These are phyloP conservation scores for Rhodotorula paludigena DNA, from an alignment of 768 basidiomycete genomes.

Conservation along the genomic window DNA sequence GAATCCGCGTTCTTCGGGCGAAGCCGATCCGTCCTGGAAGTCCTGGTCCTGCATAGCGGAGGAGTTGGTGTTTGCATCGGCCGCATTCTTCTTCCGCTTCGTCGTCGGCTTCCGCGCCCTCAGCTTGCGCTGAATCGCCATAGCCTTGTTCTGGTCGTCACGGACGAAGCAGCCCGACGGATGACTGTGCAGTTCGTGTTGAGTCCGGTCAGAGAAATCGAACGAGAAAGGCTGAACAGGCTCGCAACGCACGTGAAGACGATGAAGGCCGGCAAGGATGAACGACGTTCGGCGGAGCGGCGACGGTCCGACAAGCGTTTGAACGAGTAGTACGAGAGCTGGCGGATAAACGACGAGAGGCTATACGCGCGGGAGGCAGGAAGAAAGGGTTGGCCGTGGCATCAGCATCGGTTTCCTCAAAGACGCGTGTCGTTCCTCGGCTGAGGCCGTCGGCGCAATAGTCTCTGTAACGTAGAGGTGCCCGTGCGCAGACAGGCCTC, in stretches of 20 bases:
- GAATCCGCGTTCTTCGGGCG: neutral
- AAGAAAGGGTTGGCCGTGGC: neutral
- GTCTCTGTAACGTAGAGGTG: too few relatives aligned
- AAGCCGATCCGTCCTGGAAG: neutral
- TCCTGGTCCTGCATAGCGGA: conserved; percentile 1
- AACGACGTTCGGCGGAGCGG: conserved; percentile 15
- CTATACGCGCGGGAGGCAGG: neutral
- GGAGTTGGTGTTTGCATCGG: neutral
- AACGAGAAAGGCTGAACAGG: neutral
- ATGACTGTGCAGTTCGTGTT: conserved; percentile 6
- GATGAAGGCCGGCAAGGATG: conserved; percentile 11
- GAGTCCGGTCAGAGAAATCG: neutral
- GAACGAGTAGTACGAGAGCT: conserved; percentile 30
- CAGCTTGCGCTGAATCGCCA: neutral
- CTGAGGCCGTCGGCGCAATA: too few relatives aligned
- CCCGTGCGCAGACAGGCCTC: too few relatives aligned
- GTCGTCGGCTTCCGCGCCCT: neutral
- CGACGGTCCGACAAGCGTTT: conserved; percentile 30
- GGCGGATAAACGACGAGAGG: conserved; percentile 29
- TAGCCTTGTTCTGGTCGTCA: neutral
- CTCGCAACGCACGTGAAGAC: conserved; percentile 21
- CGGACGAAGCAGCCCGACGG: conserved; percentile 18
- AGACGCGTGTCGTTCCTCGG: too few relatives aligned
- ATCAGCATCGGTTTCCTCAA: too few relatives aligned
- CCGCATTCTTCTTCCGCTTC: neutral